Evolutionary conservation across 2,329 filamentous ascomycete genomes (phyloP), one percentile per base, ranked within the genome.

Genomic region (Colletotrichum cordylinicola): DNA sequence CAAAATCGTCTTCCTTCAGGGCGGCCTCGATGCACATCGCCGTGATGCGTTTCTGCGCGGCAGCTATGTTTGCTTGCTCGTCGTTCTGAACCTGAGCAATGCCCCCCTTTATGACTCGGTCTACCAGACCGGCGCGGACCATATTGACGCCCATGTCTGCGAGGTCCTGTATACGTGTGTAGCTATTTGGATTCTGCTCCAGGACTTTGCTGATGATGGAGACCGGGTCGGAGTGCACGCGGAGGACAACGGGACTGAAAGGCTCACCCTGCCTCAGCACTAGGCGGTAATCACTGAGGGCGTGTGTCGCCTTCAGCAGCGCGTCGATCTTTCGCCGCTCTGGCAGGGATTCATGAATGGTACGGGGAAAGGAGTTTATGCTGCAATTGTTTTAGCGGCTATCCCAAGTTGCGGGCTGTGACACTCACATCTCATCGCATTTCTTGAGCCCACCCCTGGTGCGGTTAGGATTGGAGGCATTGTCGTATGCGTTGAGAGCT

Each of bases 11-110:
- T 81, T 96, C 94, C 12, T 89, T 88, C 2, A 97, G 88, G 15
- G 95, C 94, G 16, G 94, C 92, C 81, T 95, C 93, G 55, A 96
- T 92, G 78, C 94, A 95, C 93, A 96, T 95, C 74, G 94, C 93
- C 8, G 92, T 93, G 67, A 97, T 92, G 35, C 94, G 91, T 64
- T 90, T 91, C 80, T 93, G 91, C 6, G 91, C 90, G 48, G 52
- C 61, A 16, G 31, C 52, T 13, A 80, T 82, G 55, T 81, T 82
- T 29, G 75, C 79, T 72, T 77, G 68, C 55, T 82, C 76, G 67
- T 81, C 77, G 2, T 83, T 81, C 1, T 78, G 56, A 9, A 79
- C 80, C 10, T 79, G 52, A 15, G 16, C 31, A 6, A 79, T 76
- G 39, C 80, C 76, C 10, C 79, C 80, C 2, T 77, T 77, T 43